These are phyloP conservation scores for Mayamaea pseudoterrestris DNA, from an alignment of 108 stramenopile species.

Conservation along the genomic window DNA sequence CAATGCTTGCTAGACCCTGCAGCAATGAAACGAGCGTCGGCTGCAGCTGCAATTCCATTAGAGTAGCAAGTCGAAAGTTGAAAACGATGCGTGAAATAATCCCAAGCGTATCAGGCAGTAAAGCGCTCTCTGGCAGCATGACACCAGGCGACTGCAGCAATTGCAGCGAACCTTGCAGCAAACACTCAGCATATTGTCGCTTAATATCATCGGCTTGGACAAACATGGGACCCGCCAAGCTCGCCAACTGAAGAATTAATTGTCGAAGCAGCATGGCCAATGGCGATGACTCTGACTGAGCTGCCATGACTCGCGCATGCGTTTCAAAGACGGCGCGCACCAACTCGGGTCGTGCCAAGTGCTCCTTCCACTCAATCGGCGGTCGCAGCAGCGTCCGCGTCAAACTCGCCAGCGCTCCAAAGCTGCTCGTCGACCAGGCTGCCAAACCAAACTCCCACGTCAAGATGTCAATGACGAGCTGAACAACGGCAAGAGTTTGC, in stretches of 20 bases:
- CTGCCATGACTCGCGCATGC: constrained; percentile 17
- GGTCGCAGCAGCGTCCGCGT: constrained; percentile 32
- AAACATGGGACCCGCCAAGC: constrained; percentile 61
- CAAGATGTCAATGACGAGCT: constrained; percentile 42
- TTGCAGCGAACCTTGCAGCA: constrained; percentile 51
- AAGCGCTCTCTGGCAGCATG: constrained; percentile 12
- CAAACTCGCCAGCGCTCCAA: constrained; percentile 6
- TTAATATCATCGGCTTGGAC: constrained; percentile 3
- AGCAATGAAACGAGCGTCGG: constrained; percentile 27
- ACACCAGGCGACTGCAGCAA: constrained; percentile 21
- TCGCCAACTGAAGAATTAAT: constrained; percentile 48
- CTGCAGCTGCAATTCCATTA: constrained; percentile 33
- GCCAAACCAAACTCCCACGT: constrained; percentile 68
- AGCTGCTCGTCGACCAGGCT: constrained; percentile 32
- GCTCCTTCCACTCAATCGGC: constrained; percentile 44
- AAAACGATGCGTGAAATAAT: constrained; percentile 51
- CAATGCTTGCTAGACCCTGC: constrained; percentile 30
- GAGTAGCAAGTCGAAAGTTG: constrained; percentile 35
- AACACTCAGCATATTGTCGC: constrained; percentile 36
- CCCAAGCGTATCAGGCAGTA: constrained; percentile 30
- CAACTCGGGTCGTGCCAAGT: constrained; percentile 52
- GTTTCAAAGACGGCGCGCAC: constrained; percentile 33
- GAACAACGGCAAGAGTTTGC: constrained; percentile 34
- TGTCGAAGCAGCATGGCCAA: constrained; percentile 58
- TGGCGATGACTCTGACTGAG: neutral